Evolutionary conservation across 495 filamentous ascomycete species (phyloP), one percentile per base, ranked within the genome.

Genomic region (Penicillium malachiteum): DNA sequence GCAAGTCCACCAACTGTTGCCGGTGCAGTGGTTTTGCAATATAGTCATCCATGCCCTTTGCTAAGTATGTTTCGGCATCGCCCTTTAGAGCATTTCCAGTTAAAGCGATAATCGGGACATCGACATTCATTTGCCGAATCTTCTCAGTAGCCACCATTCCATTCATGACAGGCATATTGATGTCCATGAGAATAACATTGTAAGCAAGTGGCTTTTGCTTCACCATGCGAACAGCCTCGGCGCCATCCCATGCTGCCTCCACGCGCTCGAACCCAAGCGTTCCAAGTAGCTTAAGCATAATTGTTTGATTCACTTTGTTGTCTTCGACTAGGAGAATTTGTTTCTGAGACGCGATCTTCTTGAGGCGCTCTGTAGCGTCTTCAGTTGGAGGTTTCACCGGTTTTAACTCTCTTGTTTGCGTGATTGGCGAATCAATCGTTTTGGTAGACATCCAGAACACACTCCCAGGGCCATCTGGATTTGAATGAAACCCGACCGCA

Each of bases 151-250:
- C 80, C 41, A 79, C 81, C 33, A 89, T 69, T 5, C 87, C 87
- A 52, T 88, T 81, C 74, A 90, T 81, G 0, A 90, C 68, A 0
- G 88, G 88, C 88, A 92, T 91, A 55, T 78, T 83, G 49, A 91
- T 84, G 55, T 89, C 85, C 73, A 78, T 78, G 40, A 87, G 62
- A 6, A 87, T 78, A 12, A 81, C 37, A 48, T 83, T 76, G 58
- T 83, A 87, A 0, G 74, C 63, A 0, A 78, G 57, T 0, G 78
- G 77, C 41, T 79, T 76, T 51, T 76, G 70, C 10, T 73, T 76
- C 3, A 83, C 70, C 66, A 81, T 67, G 3, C 71, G 64, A 0
- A 86, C 81, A 0, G 84, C 84, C 60, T 85, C 78, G 8, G 71
- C 66, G 2, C 84, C 84, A 63, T 87, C 76, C 56, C 72, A 73